phyloP scores from a whole-genome alignment of 352 stramenopile species.

The Aphanomyces invadans region DNA sequence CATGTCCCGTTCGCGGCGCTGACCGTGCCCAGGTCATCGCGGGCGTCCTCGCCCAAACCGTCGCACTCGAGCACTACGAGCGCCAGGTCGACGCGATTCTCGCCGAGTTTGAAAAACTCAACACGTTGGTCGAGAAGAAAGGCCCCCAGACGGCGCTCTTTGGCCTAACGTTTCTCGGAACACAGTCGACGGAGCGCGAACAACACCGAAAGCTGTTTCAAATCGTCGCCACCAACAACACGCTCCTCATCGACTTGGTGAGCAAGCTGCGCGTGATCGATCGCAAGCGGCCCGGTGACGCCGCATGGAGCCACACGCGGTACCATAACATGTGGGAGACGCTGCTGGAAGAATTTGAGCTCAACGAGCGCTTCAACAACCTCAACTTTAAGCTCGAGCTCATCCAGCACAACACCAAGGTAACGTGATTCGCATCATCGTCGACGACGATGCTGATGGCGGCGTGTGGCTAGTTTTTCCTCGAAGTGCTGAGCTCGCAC shows the following conservation, averaged over 20 bases:
- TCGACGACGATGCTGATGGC: too few species aligned
- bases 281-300: constrained; percentile 84
- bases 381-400: constrained; percentile 97
- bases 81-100: constrained; percentile 93
- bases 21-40: constrained; percentile 92
- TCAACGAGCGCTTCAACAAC: constrained; percentile 92
- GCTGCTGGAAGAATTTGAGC: constrained; percentile 88
- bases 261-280: constrained; percentile 95
- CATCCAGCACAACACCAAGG: constrained; percentile 97
- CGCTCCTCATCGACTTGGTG: constrained; percentile 94
- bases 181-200: constrained; percentile 53
- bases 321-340: constrained; percentile 91
- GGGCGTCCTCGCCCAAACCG: constrained; percentile 92
- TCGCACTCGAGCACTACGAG: constrained; percentile 95
- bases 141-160: constrained; percentile 62
- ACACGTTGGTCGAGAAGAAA: constrained; percentile 77
- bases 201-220: constrained; percentile 78
- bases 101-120: constrained; percentile 91
- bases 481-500: constrained; percentile 94
- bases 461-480: constrained; percentile 94
- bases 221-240: constrained; percentile 95
- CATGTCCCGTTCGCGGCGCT: too few species aligned
- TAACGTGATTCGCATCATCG: constrained; percentile 34
- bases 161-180: constrained; percentile 34
- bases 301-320: constrained; percentile 91